These are phyloP conservation scores for Boletus pseudopeckii DNA, from an alignment of 768 basidiomycete genomes.

Conservation along the genomic window DNA sequence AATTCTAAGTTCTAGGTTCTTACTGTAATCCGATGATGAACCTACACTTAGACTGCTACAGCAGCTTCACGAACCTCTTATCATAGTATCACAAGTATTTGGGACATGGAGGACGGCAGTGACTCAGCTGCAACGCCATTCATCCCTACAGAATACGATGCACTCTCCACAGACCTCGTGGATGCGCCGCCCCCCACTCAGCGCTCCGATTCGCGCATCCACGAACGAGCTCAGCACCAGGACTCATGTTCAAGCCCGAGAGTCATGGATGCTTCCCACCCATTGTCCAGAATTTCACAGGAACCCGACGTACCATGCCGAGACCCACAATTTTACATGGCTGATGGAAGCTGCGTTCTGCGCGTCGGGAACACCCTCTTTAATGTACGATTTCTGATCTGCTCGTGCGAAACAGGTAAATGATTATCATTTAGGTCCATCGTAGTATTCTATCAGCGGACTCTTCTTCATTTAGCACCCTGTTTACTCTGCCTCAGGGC, in stretches of 20 bases:
- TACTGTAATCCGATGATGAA: not conserved
- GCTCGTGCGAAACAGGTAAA: not conserved
- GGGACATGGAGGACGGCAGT: conserved; percentile 14
- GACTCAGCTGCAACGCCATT: conserved; percentile 13
- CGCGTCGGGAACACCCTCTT: conserved; percentile 63
- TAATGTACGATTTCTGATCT: conserved; percentile 47
- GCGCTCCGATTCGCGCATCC: conserved; percentile 6
- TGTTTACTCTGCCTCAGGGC: conserved; percentile 69
- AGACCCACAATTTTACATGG: conserved; percentile 60
- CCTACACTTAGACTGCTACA: not conserved
- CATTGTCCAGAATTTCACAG: not conserved
- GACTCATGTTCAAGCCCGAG: conserved; percentile 6
- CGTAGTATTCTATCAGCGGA: conserved; percentile 59
- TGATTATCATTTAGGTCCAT: conserved; percentile 44
- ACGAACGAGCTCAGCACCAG: conserved; percentile 8
- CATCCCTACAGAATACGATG: conserved; percentile 22
- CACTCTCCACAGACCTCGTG: not conserved
- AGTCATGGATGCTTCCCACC: not conserved
- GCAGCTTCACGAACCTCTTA: not conserved
- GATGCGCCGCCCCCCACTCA: conserved; percentile 3
- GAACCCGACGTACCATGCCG: conserved; percentile 20
- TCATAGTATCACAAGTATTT: not conserved
- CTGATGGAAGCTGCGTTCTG: conserved; percentile 67
- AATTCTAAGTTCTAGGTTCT: not conserved
- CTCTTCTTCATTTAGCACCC: conserved; percentile 57